Conservation (phyloP, 176 grass and related monocot species). For the Ensete glaucum region DNA sequence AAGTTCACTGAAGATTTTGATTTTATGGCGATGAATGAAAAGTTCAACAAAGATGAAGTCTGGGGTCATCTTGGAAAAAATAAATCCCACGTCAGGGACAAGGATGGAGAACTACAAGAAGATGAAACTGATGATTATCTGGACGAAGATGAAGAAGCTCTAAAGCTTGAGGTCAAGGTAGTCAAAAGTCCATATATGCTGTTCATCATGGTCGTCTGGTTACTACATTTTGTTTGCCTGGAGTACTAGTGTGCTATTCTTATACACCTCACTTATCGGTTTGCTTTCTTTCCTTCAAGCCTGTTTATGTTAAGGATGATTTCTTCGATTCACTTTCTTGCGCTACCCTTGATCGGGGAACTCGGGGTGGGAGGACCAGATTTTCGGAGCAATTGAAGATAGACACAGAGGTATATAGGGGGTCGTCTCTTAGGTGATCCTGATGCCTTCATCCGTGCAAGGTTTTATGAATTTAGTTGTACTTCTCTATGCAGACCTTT, state of each 20-base stretch:
- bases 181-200: neutral
- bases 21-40: slow-evolving; percentile 89
- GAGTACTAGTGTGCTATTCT: neutral
- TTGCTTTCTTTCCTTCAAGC: slow-evolving; percentile 28
- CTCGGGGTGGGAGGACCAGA: slow-evolving; percentile 37
- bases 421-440: neutral
- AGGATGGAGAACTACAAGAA: slow-evolving; percentile 49
- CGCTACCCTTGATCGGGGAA: slow-evolving; percentile 50
- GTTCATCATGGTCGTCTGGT: no score
- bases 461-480: slow-evolving; percentile 1
- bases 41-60: slow-evolving; percentile 88
- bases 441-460: neutral
- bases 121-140: slow-evolving; percentile 53
- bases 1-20: slow-evolving; percentile 86
- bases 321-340: slow-evolving; percentile 78
- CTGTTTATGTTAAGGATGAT: slow-evolving; percentile 75
- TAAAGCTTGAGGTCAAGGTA: slow-evolving; percentile 43
- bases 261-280: neutral
- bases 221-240: neutral
- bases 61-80: slow-evolving; percentile 76
- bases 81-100: slow-evolving; percentile 57
- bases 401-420: slow-evolving; percentile 48
- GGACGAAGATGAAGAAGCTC: slow-evolving; percentile 44
- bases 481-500: slow-evolving; percentile 47
- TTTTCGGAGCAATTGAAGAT: slow-evolving; percentile 57